Base-by-base conservation (phyloP, 2,329 filamentous ascomycete genomes). In the Nigrospora sphaerica region DNA sequence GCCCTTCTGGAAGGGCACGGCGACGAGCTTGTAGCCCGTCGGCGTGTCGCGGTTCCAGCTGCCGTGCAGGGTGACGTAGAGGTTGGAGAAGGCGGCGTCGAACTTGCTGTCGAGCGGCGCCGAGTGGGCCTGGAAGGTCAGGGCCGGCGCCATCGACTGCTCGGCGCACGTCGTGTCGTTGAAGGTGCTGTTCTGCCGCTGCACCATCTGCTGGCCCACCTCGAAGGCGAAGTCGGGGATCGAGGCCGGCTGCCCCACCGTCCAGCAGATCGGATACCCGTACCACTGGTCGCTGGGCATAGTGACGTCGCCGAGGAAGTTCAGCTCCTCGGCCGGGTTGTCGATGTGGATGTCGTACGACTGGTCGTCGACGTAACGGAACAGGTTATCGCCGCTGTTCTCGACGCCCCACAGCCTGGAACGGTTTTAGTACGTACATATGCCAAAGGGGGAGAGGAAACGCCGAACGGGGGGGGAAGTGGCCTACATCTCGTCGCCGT, bases 31-130 rank as follows among this genome's bases (percentile, higher is more conserved):
- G 51, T 67, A 70, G 17, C 68, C 67, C 3, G 60, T 55, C 2
- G 66, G 61, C 4, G 60, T 54, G 9, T 57, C 49, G 14, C 59
- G 57, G 46, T 66, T 46, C 64, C 80, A 84, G 56, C 73, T 78
- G 6, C 81, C 81, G 56, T 83, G 81, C 60, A 84, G 79, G 0
- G 77, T 69, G 33, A 85, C 70, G 66, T 75, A 85, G 9, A 77
- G 74, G 12, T 68, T 72, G 49, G 76, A 73, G 19, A 71, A 77
- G 32, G 67, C 66, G 11, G 73, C 73, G 18, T 73, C 78, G 65
- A 85, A 85, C 53, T 78, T 77, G 56, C 83, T 73, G 53, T 83
- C 80, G 3, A 85, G 65, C 0, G 82, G 82, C 0, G 81, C 81
- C 62, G 73, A 78, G 54, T 86, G 83, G 2, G 80, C 75, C 36